Conservation (phyloP, 495 filamentous ascomycete species). For the Tetracladium setigerum region DNA sequence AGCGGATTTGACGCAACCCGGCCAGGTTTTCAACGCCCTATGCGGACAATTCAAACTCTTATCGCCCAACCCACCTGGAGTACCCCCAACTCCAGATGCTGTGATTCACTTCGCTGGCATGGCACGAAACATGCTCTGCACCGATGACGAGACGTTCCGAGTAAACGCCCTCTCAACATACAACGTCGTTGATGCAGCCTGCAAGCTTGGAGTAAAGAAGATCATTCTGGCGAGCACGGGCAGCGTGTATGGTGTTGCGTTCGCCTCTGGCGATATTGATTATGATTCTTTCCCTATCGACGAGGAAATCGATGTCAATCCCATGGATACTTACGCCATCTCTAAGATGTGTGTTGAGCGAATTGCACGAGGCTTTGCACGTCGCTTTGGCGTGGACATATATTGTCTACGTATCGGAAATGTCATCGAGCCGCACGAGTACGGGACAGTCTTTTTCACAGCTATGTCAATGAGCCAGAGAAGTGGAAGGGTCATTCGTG, state of each 20-base stretch:
- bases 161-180: slow-evolving; percentile 42
- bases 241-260: slow-evolving; percentile 49
- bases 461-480: slow-evolving; percentile 40
- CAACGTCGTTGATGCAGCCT: slow-evolving; percentile 53
- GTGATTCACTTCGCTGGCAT: slow-evolving; percentile 53
- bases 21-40: slow-evolving; percentile 49
- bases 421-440: slow-evolving; percentile 50
- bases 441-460: slow-evolving; percentile 32
- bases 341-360: slow-evolving; percentile 49
- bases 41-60: slow-evolving; percentile 40
- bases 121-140: slow-evolving; percentile 43
- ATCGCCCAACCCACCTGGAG: too few species aligned
- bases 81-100: slow-evolving; percentile 38
- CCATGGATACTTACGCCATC: slow-evolving; percentile 53
- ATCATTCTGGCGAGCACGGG: slow-evolving; percentile 48
- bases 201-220: slow-evolving; percentile 47
- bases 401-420: slow-evolving; percentile 49
- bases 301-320: slow-evolving; percentile 45
- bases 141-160: slow-evolving; percentile 49
- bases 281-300: slow-evolving; percentile 43
- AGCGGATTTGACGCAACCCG: slow-evolving; percentile 45
- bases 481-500: slow-evolving; percentile 45
- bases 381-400: slow-evolving; percentile 44
- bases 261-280: slow-evolving; percentile 44
- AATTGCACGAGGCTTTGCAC: slow-evolving; percentile 42